Evolutionary conservation across 352 stramenopile genomes (phyloP).

Genomic region (Stephanocyclus meneghinianus): DNA sequence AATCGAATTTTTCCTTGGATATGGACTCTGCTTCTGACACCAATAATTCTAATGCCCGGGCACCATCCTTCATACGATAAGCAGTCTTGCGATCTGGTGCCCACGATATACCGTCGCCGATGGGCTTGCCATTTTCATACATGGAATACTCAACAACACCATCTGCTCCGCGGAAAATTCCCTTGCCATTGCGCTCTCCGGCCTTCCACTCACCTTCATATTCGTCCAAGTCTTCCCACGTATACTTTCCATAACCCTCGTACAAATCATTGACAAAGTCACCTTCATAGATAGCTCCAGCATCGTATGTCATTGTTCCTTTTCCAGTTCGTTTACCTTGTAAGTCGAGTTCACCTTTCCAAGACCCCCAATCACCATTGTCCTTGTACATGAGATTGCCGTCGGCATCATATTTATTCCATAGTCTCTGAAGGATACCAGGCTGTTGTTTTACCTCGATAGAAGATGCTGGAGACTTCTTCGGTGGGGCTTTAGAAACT

Average conservation of each 20-base stretch:
- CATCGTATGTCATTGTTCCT: constrained; percentile 46
- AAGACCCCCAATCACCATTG: constrained; percentile 40
- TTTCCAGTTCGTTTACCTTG: constrained; percentile 31
- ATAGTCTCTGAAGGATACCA: neutral
- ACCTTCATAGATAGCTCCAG: constrained; percentile 25
- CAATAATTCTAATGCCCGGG: constrained; percentile 15
- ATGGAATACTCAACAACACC: constrained; percentile 29
- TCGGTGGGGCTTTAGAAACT: constrained; percentile 14
- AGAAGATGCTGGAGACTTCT: neutral
- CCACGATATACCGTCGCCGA: constrained; percentile 36
- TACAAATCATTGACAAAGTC: constrained; percentile 39
- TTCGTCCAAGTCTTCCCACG: constrained; percentile 25
- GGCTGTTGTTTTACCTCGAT: neutral
- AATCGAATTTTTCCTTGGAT: constrained; percentile 20
- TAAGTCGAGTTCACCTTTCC: constrained; percentile 20
- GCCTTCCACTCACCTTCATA: constrained; percentile 32
- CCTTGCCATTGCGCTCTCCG: constrained; percentile 37
- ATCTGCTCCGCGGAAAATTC: constrained; percentile 22
- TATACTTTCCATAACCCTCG: constrained; percentile 29
- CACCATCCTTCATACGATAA: constrained; percentile 23
- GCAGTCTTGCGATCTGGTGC: constrained; percentile 21
- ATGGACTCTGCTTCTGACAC: constrained; percentile 20
- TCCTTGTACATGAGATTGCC: constrained; percentile 43
- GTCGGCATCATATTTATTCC: constrained; percentile 25
- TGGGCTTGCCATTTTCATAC: constrained; percentile 8